Conservation (phyloP, 768 basidiomycete genomes). For the Xerocomellus dryophilus region DNA sequence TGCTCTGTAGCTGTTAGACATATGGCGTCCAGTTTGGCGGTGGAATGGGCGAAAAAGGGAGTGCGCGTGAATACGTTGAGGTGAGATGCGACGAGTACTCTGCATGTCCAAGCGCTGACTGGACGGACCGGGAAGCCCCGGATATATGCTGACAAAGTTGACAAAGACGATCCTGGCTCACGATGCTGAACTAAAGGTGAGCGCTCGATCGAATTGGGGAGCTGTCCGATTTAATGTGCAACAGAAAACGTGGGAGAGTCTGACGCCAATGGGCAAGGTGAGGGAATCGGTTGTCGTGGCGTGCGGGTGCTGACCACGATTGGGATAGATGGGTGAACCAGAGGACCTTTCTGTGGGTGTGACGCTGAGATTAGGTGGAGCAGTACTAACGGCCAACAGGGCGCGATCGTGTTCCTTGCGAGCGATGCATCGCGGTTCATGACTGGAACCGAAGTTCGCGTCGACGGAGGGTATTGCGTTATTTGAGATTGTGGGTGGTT, state of each 20-base stretch:
- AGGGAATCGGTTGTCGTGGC: background rate
- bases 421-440: slow-evolving; percentile 90
- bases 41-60: slow-evolving; percentile 92
- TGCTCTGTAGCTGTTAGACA: slow-evolving; percentile 74
- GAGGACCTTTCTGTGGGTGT: slow-evolving; percentile 77
- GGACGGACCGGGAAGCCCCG: slow-evolving; percentile 53
- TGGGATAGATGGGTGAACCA: slow-evolving; percentile 80
- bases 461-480: slow-evolving; percentile 87
- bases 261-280: slow-evolving; percentile 86
- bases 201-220: background rate
- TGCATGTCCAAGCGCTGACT: background rate
- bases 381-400: slow-evolving; percentile 39
- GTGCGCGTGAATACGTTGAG: slow-evolving; percentile 84
- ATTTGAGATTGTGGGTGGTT: slow-evolving; percentile 36
- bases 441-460: slow-evolving; percentile 80
- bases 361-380: background rate
- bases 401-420: slow-evolving; percentile 85
- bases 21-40: slow-evolving; percentile 88
- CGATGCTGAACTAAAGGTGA: slow-evolving; percentile 72
- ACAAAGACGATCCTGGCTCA: slow-evolving; percentile 78
- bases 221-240: background rate
- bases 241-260: slow-evolving; percentile 77
- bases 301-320: slow-evolving; percentile 20
- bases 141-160: slow-evolving; percentile 92
- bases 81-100: slow-evolving; percentile 32